Conservation (phyloP, 768 basidiomycete genomes). For the Termitomyces sp. region DNA sequence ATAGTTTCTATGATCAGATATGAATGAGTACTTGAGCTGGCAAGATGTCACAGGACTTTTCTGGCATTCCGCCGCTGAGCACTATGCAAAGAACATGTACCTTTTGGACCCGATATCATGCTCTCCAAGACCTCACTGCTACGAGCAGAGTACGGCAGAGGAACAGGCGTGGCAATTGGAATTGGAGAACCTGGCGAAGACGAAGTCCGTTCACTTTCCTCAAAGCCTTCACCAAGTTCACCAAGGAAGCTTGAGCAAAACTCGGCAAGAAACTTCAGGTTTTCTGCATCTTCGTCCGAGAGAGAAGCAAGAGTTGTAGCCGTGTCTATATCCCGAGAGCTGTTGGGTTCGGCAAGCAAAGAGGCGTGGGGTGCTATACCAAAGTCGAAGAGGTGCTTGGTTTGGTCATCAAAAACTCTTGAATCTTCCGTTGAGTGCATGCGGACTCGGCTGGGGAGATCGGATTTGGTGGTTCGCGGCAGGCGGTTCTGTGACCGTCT, state of each 20-base stretch:
- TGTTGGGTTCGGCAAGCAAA: not conserved
- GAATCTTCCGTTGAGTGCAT: not conserved
- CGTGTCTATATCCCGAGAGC: not conserved
- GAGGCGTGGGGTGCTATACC: not conserved
- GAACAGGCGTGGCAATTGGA: slow-evolving; percentile 26
- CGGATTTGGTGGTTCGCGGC: too few species aligned
- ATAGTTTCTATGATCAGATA: slow-evolving; percentile 3
- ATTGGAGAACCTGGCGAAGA: not conserved
- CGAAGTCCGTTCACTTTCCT: not conserved
- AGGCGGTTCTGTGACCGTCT: not conserved
- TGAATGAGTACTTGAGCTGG: not conserved
- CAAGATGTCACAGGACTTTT: not conserved
- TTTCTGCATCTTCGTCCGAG: not conserved
- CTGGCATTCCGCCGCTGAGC: not conserved
- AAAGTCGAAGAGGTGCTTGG: not conserved
- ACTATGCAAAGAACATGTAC: slow-evolving; percentile 1
- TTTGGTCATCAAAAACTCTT: not conserved
- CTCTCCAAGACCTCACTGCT: slow-evolving; percentile 23
- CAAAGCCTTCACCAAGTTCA: not conserved
- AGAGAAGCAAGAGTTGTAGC: not conserved
- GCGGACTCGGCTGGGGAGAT: too few species aligned
- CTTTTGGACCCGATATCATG: slow-evolving; percentile 25
- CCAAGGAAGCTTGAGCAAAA: not conserved
- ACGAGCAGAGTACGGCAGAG: slow-evolving; percentile 25
- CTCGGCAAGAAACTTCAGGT: not conserved